These are phyloP conservation scores for Nicotiana undulata DNA, from an alignment of 257 asterid species.

Conservation along the genomic window DNA sequence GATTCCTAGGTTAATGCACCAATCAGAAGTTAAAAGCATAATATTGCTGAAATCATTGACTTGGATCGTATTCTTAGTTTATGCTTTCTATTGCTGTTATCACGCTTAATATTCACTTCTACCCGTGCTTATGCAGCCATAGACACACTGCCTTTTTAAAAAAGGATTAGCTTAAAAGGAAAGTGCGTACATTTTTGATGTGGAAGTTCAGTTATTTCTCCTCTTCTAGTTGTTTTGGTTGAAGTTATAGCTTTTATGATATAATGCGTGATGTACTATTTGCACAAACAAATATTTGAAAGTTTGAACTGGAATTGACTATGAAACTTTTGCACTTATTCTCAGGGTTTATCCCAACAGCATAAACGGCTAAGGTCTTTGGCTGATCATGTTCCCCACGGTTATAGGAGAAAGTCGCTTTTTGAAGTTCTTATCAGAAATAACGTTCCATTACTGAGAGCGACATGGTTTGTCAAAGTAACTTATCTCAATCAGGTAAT, in stretches of 20 bases:
- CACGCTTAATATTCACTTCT: not conserved
- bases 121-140: not conserved
- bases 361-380: constrained; percentile 81
- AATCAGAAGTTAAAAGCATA: not conserved
- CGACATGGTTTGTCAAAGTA: constrained; percentile 97
- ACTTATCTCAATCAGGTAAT: constrained; percentile 98
- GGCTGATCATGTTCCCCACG: constrained; percentile 99
- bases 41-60: not conserved
- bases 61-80: not conserved
- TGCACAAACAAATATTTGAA: not conserved
- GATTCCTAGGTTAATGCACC: not conserved
- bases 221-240: not conserved
- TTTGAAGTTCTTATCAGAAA: constrained; percentile 84
- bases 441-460: constrained; percentile 85
- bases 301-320: constrained; percentile 1
- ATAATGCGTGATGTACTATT: not conserved
- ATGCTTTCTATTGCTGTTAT: not conserved
- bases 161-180: not conserved
- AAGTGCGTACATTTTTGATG: not conserved
- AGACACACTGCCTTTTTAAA: not conserved
- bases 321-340: constrained; percentile 10
- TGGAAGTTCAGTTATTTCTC: not conserved
- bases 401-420: constrained; percentile 68
- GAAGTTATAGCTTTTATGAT: not conserved
- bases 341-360: constrained; percentile 85